Evolutionary conservation across 345 rosid genomes (phyloP), one percentile per base, ranked within the genome.

Genomic region (Populus tremula): DNA sequence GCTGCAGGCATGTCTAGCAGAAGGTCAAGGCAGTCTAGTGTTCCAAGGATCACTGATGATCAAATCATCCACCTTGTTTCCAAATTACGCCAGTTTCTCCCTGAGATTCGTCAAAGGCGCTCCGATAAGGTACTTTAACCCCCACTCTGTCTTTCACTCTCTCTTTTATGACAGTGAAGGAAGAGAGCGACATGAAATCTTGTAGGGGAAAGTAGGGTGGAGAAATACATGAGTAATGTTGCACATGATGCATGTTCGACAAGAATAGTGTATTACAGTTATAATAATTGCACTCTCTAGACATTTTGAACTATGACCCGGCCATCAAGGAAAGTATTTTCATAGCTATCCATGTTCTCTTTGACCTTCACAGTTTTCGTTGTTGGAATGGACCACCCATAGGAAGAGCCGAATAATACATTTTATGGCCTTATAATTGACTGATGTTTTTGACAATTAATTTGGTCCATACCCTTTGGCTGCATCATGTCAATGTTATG

Each of bases 21-120:
- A 85, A 92, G 98, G 86, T 88, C 99, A 13, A 93, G 98, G 88
- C 97, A 91, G 80, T 38, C 70, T 9, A 79, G 89, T 23, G 84
- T 73, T 74, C 91, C 98, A 8, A 87, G 98, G 82, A 96, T 96
- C 84, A 91, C 81, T 17, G 98, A 96, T 82, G 98, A 91, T 74
- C 99, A 96, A 83, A 96, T 96, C 87, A 87, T 89, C 66, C 91
- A 92, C 59, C 98, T 96, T 29, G 86, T 96, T 85, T 84, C 96
- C 79, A 96, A 96, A 80, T 83, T 96, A 77, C 90, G 93, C 47
- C 93, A 90, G 39, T 87, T 92, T 78, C 92, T 96, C 49, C 99
- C 99, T 2, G 99, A 96, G 89, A 91, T 96, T 83, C 92, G 94
- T 1, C 76, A 87, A 69, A 86, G 92, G 80, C 96, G 92, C 70